Evolutionary conservation across 1,139 yeast genomes (phyloP).

Genomic region (Kodamaea sp.): DNA sequence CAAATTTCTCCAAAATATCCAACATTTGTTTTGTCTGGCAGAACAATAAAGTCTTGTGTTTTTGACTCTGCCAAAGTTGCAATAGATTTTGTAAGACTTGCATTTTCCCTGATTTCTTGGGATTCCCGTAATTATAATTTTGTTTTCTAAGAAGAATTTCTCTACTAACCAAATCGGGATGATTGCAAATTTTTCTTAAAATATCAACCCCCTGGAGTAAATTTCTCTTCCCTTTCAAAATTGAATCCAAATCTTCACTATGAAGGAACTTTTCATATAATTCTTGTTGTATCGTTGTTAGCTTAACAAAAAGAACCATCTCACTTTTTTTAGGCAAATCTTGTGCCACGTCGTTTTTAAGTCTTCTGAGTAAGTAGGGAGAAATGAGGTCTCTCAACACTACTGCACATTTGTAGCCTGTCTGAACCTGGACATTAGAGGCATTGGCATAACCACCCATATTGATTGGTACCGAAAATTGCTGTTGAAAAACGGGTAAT

Average conservation of each 20-base stretch:
- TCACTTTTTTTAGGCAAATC: conserved; percentile 93
- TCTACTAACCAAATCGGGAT: conserved; percentile 80
- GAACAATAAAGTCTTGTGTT: conserved; percentile 76
- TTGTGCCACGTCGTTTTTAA: conserved; percentile 94
- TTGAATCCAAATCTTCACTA: conserved; percentile 72
- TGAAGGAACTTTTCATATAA: conserved; percentile 70
- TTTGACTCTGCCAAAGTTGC: conserved; percentile 71
- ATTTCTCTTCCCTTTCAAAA: conserved; percentile 72
- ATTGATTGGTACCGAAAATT: conserved; percentile 88
- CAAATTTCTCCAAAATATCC: conserved; percentile 69
- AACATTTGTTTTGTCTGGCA: conserved; percentile 95
- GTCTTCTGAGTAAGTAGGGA: conserved; percentile 81
- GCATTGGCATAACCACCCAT: conserved; percentile 99
- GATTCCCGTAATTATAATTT: conserved; percentile 57
- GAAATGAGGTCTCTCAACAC: conserved; percentile 82
- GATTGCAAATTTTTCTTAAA: conserved; percentile 88
- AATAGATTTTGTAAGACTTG: conserved; percentile 79
- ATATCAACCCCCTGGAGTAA: conserved; percentile 88
- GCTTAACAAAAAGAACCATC: conserved; percentile 85
- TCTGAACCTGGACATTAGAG: conserved; percentile 89
- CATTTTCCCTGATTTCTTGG: conserved; percentile 80
- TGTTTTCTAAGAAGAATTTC: conserved; percentile 41
- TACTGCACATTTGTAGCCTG: conserved; percentile 95
- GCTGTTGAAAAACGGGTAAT: conserved; percentile 87
- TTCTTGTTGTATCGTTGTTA: conserved; percentile 72